Percentiles rank a stretch among this genome's conserved stretches.
phyloP scores from a whole-genome alignment of 2,329 filamentous ascomycete species.

The Neopestalotiopsis sp. region DNA sequence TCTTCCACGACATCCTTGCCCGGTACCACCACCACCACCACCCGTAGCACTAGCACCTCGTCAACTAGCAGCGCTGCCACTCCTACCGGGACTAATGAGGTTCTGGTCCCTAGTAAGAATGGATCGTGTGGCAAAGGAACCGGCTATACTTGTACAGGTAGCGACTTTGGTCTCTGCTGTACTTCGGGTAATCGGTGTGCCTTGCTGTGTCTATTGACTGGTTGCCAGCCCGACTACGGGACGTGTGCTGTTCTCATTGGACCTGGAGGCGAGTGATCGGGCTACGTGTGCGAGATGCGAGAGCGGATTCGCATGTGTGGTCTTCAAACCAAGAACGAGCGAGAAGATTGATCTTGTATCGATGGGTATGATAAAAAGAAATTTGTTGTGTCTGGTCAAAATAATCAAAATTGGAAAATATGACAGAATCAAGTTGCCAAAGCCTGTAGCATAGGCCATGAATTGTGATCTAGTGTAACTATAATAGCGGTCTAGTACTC shows the following conservation, averaged over 20 bases:
- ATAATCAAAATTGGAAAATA: too few relatives aligned
- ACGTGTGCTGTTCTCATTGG: slow-evolving; percentile 17
- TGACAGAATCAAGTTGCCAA: too few relatives aligned
- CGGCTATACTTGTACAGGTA: slow-evolving; percentile 27
- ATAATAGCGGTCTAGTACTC: neutral
- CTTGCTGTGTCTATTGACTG: slow-evolving; percentile 25
- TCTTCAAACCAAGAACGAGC: neutral
- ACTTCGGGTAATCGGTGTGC: slow-evolving; percentile 21
- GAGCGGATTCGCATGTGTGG: neutral
- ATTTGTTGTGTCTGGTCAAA: too few relatives aligned
- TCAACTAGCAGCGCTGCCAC: neutral
- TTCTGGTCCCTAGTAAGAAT: slow-evolving; percentile 22
- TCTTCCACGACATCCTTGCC: neutral
- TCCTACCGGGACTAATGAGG: neutral
- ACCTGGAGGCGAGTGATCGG: neutral
- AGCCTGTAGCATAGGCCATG: too few relatives aligned
- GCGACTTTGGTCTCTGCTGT: slow-evolving; percentile 26
- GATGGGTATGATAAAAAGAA: neutral
- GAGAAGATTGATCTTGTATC: neutral
- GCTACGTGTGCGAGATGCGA: neutral
- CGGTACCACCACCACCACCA: neutral
- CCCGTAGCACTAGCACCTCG: neutral
- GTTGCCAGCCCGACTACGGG: slow-evolving; percentile 25
- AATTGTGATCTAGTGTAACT: too few relatives aligned
- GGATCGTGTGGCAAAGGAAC: slow-evolving; percentile 26